Conservation (phyloP, 805 yeast species). For the baker's yeast (Saccharomyces cerevisiae) region DNA sequence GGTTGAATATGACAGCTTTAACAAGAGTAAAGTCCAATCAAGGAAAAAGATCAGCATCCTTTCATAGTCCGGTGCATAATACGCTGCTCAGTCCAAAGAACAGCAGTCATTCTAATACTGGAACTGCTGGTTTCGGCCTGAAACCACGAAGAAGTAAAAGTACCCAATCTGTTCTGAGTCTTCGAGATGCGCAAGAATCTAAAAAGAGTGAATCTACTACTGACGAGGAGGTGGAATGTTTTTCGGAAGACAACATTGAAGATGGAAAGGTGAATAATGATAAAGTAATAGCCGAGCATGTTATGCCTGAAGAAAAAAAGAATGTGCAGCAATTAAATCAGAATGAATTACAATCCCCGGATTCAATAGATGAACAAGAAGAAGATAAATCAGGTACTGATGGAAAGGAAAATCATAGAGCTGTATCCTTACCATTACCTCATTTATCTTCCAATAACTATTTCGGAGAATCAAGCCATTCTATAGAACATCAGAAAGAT, state of each 20-base stretch:
- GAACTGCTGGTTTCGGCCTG: conserved; percentile 15
- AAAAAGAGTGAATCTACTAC: conserved; percentile 20
- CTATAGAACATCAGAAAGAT: background rate
- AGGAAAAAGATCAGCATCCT: conserved; percentile 4
- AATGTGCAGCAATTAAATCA: background rate
- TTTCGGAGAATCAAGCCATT: background rate
- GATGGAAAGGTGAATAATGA: conserved; percentile 1
- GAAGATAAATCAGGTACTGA: background rate
- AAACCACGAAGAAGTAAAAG: conserved; percentile 26
- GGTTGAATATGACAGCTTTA: conserved; percentile 29
- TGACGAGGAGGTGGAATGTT: conserved; percentile 38
- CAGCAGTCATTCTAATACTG: conserved; percentile 3
- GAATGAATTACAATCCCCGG: background rate
- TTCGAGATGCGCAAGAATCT: conserved; percentile 19
- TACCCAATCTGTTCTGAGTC: conserved; percentile 23
- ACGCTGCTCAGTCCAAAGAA: background rate
- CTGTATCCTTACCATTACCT: background rate
- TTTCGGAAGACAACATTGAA: conserved; percentile 30
- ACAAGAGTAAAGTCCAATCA: conserved; percentile 21
- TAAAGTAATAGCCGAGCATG: conserved; percentile 2
- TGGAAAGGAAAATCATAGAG: background rate
- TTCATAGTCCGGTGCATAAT: background rate
- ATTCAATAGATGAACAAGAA: background rate
- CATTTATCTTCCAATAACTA: background rate
- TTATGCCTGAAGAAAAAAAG: background rate